Evolutionary conservation across 495 filamentous ascomycete genomes (phyloP), one percentile per base, ranked within the genome.

Genomic region (Lepraria neglecta): DNA sequence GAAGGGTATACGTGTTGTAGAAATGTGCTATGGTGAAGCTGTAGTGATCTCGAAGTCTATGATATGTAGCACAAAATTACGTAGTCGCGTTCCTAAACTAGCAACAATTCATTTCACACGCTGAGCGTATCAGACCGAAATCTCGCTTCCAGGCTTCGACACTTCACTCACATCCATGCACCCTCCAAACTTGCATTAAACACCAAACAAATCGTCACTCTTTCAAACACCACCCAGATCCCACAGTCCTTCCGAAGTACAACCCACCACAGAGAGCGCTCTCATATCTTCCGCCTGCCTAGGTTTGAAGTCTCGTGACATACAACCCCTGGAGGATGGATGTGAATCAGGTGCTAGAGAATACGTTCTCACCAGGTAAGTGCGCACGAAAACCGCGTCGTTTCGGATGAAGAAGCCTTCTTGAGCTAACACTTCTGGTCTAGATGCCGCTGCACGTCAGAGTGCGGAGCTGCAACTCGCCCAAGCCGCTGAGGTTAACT

Each of bases 391-490:
- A 46, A 10, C 54, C 62, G 38, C 48, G 27, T 51, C 61, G 51
- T 60, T 33, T 35, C 17, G 42, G 10, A 65, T 58, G 62, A 62
- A 68, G 62, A 56, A 60, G 65, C 60, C 59, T 61, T 62, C 30
- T 51, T 54, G 64, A 48, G 45, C 67, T 72, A 69, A 63, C 62
- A 66, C 59, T 35, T 70, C 58, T 59, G 66, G 35, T 67, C 30
- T 71, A 97, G 94, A 98, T 85, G 87, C 90, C 69, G 78, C 85
- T 67, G 84, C 88, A 73, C 91, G 94, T 80, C 84, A 88, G 71
- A 87, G 84, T 74, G 91, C 94, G 66, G 95, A 97, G 77, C 87
- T 91, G 73, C 94, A 97, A 78, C 88, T 98, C 68, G 82, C 82
- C 63, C 89, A 92, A 69, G 94, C 95, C 66, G 89, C 91, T 59